Evolutionary conservation across 495 filamentous ascomycete genomes (phyloP).

Genomic region (Aspergillus indologenus): DNA sequence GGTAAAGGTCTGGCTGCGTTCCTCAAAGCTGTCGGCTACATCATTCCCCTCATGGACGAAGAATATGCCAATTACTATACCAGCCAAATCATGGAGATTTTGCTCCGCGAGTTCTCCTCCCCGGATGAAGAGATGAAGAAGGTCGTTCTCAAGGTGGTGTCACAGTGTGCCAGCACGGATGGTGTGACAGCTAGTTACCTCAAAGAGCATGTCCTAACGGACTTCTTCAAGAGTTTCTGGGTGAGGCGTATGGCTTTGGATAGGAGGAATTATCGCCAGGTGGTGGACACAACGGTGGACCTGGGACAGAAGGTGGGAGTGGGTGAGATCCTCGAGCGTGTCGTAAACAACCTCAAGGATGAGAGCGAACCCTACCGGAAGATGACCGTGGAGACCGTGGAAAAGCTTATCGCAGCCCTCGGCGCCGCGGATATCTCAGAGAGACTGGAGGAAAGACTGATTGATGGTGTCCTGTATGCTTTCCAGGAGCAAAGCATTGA

Average conservation of each 20-base stretch:
- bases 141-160: constrained; percentile 94
- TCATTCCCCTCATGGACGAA: constrained; percentile 99
- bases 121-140: constrained; percentile 99
- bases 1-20: constrained; percentile 96
- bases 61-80: constrained; percentile 99
- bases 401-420: constrained; percentile 89
- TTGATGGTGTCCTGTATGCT: constrained; percentile 93
- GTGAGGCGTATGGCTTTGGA: constrained; percentile 94
- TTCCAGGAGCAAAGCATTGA: constrained; percentile 99
- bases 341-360: constrained; percentile 94
- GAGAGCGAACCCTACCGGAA: constrained; percentile 98
- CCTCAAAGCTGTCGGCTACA: constrained; percentile 95
- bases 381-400: constrained; percentile 97
- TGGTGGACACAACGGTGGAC: constrained; percentile 97
- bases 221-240: constrained; percentile 99
- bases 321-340: constrained; percentile 88
- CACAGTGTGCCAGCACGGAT: constrained; percentile 91
- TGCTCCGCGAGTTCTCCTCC: constrained; percentile 91
- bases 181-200: constrained; percentile 94
- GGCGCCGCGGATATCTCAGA: constrained; percentile 93
- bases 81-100: constrained; percentile 97
- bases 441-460: constrained; percentile 84
- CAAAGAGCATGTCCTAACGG: constrained; percentile 88
- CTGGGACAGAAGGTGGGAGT: constrained; percentile 95
- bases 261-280: constrained; percentile 93